phyloP scores from a whole-genome alignment of 2,329 filamentous ascomycete species.

The Xylaria sp. region DNA sequence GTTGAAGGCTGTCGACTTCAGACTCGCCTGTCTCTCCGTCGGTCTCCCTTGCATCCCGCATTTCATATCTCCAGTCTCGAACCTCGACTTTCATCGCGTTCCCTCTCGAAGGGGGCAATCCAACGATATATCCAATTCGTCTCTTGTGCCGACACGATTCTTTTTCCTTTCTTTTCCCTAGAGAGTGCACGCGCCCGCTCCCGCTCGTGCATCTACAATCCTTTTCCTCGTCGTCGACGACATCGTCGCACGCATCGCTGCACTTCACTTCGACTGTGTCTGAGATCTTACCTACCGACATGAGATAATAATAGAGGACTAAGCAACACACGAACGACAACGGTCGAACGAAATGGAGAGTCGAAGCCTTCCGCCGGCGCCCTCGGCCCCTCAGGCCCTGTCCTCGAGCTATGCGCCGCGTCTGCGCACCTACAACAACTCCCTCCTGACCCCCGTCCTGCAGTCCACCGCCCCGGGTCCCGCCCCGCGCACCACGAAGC shows the following conservation, averaged over 20 bases:
- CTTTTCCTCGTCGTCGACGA: too few relatives aligned
- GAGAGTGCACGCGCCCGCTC: constrained; percentile 6
- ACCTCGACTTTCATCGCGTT: too few relatives aligned
- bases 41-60: neutral
- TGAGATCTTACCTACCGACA: constrained; percentile 1
- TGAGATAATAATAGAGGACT: constrained; percentile 17
- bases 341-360: constrained; percentile 56
- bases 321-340: neutral
- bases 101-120: too few relatives aligned
- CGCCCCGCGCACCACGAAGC: constrained; percentile 88
- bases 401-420: constrained; percentile 92
- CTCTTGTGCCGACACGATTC: neutral
- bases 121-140: too few relatives aligned
- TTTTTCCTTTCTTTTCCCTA: neutral
- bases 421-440: constrained; percentile 90
- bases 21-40: neutral
- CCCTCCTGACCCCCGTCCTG: constrained; percentile 85
- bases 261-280: neutral
- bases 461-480: constrained; percentile 74
- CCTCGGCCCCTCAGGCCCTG: constrained; percentile 77
- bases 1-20: too few relatives aligned
- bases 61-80: neutral
- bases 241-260: neutral
- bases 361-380: constrained; percentile 56
- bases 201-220: neutral